phyloP scores from a whole-genome alignment of 352 stramenopile genomes.

The Chrysophaeum taylorii region DNA sequence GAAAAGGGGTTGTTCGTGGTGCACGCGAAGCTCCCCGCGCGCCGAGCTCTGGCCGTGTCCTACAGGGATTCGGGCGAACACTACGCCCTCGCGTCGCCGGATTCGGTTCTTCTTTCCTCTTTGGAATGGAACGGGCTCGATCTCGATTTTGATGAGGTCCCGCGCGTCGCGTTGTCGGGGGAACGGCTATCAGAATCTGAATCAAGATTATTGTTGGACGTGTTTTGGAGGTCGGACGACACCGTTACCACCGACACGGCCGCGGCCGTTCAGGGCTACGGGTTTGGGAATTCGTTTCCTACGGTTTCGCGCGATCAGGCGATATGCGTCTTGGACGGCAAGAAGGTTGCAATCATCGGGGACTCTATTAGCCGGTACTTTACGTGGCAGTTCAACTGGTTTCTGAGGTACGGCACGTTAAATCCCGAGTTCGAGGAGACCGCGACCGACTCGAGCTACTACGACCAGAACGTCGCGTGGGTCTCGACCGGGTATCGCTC shows the following conservation, averaged over 20 bases:
- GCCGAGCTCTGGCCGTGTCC: no score
- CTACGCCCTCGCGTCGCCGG: no score
- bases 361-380: slow-evolving; percentile 10
- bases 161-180: no score
- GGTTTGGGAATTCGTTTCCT: background rate
- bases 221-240: background rate
- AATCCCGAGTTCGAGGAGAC: background rate
- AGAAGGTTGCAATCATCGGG: background rate
- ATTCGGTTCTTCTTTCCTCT: no score
- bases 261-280: background rate
- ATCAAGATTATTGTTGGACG: no score
- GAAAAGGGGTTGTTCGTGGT: background rate
- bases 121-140: no score
- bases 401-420: background rate
- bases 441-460: background rate
- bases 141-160: no score
- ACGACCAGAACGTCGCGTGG: no score
- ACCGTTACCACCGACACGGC: background rate
- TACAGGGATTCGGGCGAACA: no score
- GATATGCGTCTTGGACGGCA: background rate
- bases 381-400: background rate
- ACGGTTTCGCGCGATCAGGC: background rate
- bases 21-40: no score
- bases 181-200: no score
- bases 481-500: no score